phyloP scores from a whole-genome alignment of 257 asterid species.

The Echium plantagineum region DNA sequence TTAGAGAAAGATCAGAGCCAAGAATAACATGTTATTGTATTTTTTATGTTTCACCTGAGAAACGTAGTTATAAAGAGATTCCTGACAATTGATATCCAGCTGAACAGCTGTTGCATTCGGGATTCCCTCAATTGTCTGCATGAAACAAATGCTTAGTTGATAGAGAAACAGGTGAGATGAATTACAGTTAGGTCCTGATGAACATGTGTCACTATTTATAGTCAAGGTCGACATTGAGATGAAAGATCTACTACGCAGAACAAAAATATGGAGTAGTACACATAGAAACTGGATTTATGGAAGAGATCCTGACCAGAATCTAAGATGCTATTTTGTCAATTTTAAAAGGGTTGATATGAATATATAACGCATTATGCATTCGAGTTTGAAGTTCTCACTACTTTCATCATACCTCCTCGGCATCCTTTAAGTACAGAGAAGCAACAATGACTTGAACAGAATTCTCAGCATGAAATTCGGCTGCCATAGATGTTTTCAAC shows the following conservation, averaged over 20 bases:
- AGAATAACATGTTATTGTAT: background rate
- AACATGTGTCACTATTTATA: too few species aligned
- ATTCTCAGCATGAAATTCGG: conserved; percentile 36
- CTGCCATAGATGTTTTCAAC: conserved; percentile 28
- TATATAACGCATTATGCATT: too few species aligned
- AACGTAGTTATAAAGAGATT: conserved; percentile 37
- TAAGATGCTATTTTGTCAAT: too few species aligned
- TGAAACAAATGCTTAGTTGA: conserved; percentile 1
- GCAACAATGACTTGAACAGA: conserved; percentile 62
- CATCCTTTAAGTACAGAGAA: conserved; percentile 83
- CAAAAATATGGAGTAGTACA: too few species aligned
- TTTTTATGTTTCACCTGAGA: conserved; percentile 34
- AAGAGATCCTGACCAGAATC: too few species aligned
- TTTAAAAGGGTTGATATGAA: too few species aligned
- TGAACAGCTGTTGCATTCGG: conserved; percentile 69
- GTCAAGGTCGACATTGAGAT: too few species aligned
- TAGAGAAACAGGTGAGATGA: background rate
- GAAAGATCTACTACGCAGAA: too few species aligned
- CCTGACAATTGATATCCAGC: conserved; percentile 53
- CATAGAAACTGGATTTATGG: too few species aligned
- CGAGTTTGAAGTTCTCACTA: background rate
- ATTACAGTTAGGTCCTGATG: background rate
- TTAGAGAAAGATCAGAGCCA: background rate
- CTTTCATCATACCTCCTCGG: conserved; percentile 60
- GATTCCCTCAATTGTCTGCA: conserved; percentile 66